Percentiles rank a stretch among this genome's conserved stretches.
phyloP scores from a whole-genome alignment of 345 rosid genomes.

The rapeseed (Brassica napus) region DNA sequence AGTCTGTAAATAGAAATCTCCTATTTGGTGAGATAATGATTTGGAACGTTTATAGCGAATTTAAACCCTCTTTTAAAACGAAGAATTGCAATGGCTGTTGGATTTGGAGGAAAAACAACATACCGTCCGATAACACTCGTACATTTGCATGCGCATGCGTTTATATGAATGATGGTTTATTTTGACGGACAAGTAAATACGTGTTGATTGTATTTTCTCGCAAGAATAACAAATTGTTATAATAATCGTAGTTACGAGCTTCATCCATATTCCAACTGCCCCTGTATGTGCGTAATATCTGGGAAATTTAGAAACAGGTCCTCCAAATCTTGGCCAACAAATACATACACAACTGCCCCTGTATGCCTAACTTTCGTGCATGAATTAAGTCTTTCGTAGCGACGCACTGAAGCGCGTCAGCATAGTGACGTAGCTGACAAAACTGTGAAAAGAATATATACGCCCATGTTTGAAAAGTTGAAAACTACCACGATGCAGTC shows the following conservation, averaged over 20 bases:
- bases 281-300: background rate
- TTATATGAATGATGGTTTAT: background rate
- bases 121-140: slow-evolving; percentile 15
- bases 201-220: background rate
- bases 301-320: background rate
- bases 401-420: background rate
- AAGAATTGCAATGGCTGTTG: slow-evolving; percentile 38
- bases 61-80: slow-evolving; percentile 12
- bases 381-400: background rate
- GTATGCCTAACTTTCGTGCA: background rate
- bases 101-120: slow-evolving; percentile 32
- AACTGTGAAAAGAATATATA: background rate
- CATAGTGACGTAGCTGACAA: background rate
- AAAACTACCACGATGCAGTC: background rate
- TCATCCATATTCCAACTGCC: slow-evolving; percentile 1
- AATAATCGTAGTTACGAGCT: slow-evolving; percentile 4
- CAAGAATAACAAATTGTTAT: background rate
- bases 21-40: background rate
- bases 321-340: slow-evolving; percentile 11
- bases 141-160: background rate
- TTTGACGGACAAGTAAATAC: background rate
- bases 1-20: background rate
- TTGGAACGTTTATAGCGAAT: background rate
- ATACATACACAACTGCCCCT: background rate
- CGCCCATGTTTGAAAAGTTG: background rate